Base-by-base conservation (phyloP, 257 asterid genomes). In the Salvia splendens region DNA sequence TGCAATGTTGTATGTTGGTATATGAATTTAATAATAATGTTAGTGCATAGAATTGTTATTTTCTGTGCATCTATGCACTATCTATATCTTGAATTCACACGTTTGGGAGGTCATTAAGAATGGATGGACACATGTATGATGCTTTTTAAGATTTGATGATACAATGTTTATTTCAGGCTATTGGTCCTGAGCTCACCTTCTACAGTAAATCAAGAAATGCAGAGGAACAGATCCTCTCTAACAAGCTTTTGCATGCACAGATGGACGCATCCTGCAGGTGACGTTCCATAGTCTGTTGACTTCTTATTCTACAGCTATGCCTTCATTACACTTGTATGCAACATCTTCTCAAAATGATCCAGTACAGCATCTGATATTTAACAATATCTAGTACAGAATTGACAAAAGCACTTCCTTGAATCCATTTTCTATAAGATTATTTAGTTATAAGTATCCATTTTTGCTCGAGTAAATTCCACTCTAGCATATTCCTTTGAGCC, bases 111-210 rank as follows among this genome's bases (percentile, higher is more conserved):
- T 47, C 48, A 35, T 65, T 56, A 30, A 14, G 46, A 62, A 70
- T 57, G 46, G 69, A 43, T 24, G 61, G 24, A 14, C 12, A 40
- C 50, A 5, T 47, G 35, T 42, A 6, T 64, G 63, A 45, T 66
- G 57, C 11, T 67, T 45, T 69, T 75, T 59, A 33, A 57, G 68
- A 36, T 73, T 64, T 68, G 65, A 62, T 67, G 56, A 51, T 68
- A 47, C 35, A 30, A 46, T 81, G 50, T 72, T 70, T 42, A 65
- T 64, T 72, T 50, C 87, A 94, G 99, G 99, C 91, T 81, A 81
- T 94, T 61, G 94, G 96, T 71, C 99, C 99, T 48, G 99, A 94
- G 85, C 95, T 94, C 67, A 90, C 99, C 78, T 94, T 94, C 79
- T 90, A 87, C 81, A 87, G 75, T 76, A 81, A 85, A 67, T 84